Evolutionary conservation across 2,329 filamentous ascomycete species (phyloP).

Genomic region (Chalara sp.): DNA sequence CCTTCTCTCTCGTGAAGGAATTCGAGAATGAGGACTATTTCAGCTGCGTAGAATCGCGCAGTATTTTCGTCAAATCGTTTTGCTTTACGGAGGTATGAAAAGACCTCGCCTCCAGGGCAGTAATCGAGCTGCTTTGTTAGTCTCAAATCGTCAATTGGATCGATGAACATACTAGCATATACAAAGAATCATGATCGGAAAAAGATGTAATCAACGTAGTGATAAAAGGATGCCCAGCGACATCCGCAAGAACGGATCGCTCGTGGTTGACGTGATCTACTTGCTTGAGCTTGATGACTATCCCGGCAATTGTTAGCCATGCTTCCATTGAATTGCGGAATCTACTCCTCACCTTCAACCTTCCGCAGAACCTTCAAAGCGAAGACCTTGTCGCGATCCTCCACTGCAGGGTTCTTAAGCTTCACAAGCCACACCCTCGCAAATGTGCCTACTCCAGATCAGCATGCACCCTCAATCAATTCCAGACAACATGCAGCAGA

Average conservation of each 20-base stretch:
- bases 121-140: slow-evolving; percentile 53
- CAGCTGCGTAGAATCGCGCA: slow-evolving; percentile 75
- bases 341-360: slow-evolving; percentile 37
- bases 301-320: not conserved
- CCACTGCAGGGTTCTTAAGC: slow-evolving; percentile 45
- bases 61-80: slow-evolving; percentile 73
- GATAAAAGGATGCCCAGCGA: slow-evolving; percentile 78
- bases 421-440: slow-evolving; percentile 75
- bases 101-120: slow-evolving; percentile 77
- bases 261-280: slow-evolving; percentile 83
- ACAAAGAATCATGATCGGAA: slow-evolving; percentile 70
- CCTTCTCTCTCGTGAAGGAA: slow-evolving; percentile 74
- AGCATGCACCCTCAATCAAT: slow-evolving; percentile 5
- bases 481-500: not conserved
- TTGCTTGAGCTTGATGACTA: slow-evolving; percentile 76
- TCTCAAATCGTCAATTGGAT: not conserved
- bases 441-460: slow-evolving; percentile 56
- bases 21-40: slow-evolving; percentile 76
- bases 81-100: slow-evolving; percentile 72
- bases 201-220: slow-evolving; percentile 74
- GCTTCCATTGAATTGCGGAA: not conserved
- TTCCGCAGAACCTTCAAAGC: slow-evolving; percentile 75
- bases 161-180: slow-evolving; percentile 55
- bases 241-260: slow-evolving; percentile 68
- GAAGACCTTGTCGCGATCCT: slow-evolving; percentile 61